A percentile compares a stretch with the other conserved stretches of the same genome.
phyloP scores from a whole-genome alignment of 2,329 filamentous ascomycete genomes.

The Ascochyta lentis region DNA sequence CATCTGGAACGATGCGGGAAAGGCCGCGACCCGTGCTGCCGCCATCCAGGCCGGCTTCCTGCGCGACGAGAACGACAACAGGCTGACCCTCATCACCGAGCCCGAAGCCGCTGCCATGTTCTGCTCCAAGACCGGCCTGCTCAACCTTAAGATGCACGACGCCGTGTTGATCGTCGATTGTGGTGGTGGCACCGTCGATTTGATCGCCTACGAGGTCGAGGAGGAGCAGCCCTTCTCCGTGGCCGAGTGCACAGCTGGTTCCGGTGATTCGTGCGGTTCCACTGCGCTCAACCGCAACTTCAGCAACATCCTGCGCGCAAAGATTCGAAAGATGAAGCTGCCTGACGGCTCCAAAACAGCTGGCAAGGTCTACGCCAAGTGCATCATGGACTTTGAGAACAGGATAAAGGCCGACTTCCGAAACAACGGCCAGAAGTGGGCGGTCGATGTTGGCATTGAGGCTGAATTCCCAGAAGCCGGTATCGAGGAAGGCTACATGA shows the following conservation, averaged over 20 bases:
- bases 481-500: conserved; percentile 99
- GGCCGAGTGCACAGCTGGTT: conserved; percentile 95
- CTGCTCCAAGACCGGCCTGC: conserved; percentile 93
- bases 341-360: conserved; percentile 96
- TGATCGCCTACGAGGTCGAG: conserved; percentile 98
- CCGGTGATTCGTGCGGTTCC: conserved; percentile 97
- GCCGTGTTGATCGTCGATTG: conserved; percentile 98
- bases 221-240: conserved; percentile 97
- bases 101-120: conserved; percentile 97
- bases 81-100: conserved; percentile 91
- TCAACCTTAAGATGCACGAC: conserved; percentile 97
- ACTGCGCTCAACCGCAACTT: conserved; percentile 98
- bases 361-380: conserved; percentile 98
- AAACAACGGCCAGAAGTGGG: conserved; percentile 99
- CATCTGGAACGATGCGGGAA: conserved; percentile 99
- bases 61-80: conserved; percentile 96
- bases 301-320: conserved; percentile 95
- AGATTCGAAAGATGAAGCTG: conserved; percentile 99
- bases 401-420: conserved; percentile 99
- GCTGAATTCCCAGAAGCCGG: conserved; percentile 96
- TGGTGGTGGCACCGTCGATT: conserved; percentile 96
- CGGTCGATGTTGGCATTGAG: conserved; percentile 97
- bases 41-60: conserved; percentile 97
- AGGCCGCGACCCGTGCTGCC: conserved; percentile 92
- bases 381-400: conserved; percentile 99